phyloP scores from a whole-genome alignment of 805 yeast genomes.

The Yamadazyma akitaensis region DNA sequence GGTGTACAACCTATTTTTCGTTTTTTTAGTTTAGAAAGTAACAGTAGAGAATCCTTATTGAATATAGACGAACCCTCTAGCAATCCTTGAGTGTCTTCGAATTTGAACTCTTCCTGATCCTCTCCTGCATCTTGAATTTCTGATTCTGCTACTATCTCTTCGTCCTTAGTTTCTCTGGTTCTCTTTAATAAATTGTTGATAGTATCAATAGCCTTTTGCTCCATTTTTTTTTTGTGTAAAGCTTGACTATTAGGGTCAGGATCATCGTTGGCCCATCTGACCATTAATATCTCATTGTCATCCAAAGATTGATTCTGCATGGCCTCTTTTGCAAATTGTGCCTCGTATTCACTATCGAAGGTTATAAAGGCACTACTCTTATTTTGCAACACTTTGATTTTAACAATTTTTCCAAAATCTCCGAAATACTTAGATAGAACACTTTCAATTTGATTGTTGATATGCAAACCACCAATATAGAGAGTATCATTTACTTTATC shows the following conservation, averaged over 20 bases:
- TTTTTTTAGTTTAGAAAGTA: constrained; percentile 14
- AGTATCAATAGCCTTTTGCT: constrained; percentile 52
- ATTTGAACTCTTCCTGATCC: constrained; percentile 8
- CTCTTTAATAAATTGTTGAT: constrained; percentile 41
- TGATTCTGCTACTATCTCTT: neutral
- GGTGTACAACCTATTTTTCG: neutral
- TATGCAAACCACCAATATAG: constrained; percentile 62
- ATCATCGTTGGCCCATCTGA: constrained; percentile 89
- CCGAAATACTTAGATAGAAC: constrained; percentile 46
- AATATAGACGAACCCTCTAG: constrained; percentile 11
- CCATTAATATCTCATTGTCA: constrained; percentile 60
- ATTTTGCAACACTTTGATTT: constrained; percentile 55
- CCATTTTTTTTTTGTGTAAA: constrained; percentile 47
- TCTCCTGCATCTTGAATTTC: constrained; percentile 21
- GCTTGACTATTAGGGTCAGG: constrained; percentile 67
- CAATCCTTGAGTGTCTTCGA: constrained; percentile 11
- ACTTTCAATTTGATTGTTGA: constrained; percentile 38
- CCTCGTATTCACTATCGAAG: constrained; percentile 62
- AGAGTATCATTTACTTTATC: constrained; percentile 66
- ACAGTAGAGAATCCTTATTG: constrained; percentile 12
- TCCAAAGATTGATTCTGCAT: constrained; percentile 76
- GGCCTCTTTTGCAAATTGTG: constrained; percentile 95
- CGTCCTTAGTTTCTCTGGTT: constrained; percentile 9
- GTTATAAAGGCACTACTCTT: constrained; percentile 80
- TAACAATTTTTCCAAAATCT: constrained; percentile 74